Percentiles rank a stretch among this genome's conserved stretches.
Conservation (phyloP, 2,329 filamentous ascomycete species). For the Xylaria arbuscula region DNA sequence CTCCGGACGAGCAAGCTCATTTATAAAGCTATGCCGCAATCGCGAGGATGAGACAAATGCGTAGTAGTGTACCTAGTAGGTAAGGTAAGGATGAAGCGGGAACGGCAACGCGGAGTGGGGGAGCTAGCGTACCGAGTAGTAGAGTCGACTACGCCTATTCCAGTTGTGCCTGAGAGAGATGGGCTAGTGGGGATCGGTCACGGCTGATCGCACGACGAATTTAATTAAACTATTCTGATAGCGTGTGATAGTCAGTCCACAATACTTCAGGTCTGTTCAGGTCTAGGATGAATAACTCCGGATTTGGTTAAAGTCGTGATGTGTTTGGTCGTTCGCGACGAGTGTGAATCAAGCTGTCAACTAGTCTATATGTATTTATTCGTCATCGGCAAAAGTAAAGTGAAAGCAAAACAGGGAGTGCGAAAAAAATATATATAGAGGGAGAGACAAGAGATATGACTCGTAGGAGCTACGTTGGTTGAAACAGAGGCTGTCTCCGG, state of each 20-base stretch:
- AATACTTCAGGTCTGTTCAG: constrained; percentile 7
- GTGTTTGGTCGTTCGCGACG: background rate
- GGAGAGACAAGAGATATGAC: background rate
- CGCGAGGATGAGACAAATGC: constrained; percentile 4
- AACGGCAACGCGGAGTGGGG: constrained; percentile 31
- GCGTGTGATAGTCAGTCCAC: constrained; percentile 23
- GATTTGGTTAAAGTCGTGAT: background rate
- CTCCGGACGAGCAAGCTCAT: background rate
- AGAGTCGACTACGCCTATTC: background rate
- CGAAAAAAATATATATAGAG: background rate
- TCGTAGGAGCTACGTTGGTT: background rate
- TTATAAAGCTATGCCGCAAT: constrained; percentile 1
- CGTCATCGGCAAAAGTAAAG: background rate
- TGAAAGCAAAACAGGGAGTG: too few relatives aligned
- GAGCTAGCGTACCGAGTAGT: constrained; percentile 22
- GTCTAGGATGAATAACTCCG: background rate
- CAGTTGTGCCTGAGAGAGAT: background rate
- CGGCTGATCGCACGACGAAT: constrained; percentile 12
- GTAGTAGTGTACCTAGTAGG: too few relatives aligned
- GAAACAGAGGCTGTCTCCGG: background rate
- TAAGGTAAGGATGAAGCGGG: constrained; percentile 31
- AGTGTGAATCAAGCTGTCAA: background rate
- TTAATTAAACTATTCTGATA: constrained; percentile 29
- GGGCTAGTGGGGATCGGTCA: constrained; percentile 9
- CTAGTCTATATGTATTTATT: too few relatives aligned